phyloP scores from a whole-genome alignment of 768 basidiomycete species.

The Leucogyrophana mollusca region DNA sequence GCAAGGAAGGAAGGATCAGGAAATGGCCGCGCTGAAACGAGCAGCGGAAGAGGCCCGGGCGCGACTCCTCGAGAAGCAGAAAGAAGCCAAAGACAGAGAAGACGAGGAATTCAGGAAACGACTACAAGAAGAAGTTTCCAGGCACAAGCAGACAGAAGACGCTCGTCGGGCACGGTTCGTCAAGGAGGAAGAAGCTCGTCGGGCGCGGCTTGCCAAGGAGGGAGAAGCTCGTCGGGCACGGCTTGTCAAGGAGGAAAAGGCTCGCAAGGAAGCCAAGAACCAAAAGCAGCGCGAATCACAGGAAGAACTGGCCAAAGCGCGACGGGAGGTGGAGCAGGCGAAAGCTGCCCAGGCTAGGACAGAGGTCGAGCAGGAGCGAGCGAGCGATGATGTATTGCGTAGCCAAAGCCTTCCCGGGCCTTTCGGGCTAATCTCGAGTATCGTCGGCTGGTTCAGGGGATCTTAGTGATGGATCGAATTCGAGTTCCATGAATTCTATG shows the following conservation, averaged over 20 bases:
- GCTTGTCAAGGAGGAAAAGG: slow-evolving; percentile 24
- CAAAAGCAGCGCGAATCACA: slow-evolving; percentile 26
- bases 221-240: slow-evolving; percentile 25
- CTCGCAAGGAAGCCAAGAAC: slow-evolving; percentile 25
- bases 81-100: slow-evolving; percentile 25
- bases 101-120: slow-evolving; percentile 29
- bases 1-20: slow-evolving; percentile 19
- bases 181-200: too few species aligned
- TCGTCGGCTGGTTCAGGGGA: too few species aligned
- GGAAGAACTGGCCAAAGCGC: slow-evolving; percentile 28
- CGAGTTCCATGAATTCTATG: too few species aligned
- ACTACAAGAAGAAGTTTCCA: slow-evolving; percentile 22
- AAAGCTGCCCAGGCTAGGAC: slow-evolving; percentile 20
- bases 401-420: too few species aligned
- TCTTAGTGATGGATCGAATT: too few species aligned
- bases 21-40: slow-evolving; percentile 19
- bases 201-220: too few species aligned
- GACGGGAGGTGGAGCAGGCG: slow-evolving; percentile 23
- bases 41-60: slow-evolving; percentile 26
- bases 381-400: too few species aligned
- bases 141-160: slow-evolving; percentile 18
- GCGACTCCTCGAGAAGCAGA: slow-evolving; percentile 22
- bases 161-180: too few species aligned
- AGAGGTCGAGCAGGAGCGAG: too few species aligned
- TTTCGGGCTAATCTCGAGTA: too few species aligned